These are phyloP conservation scores for Aspergillus aculeatus DNA, from an alignment of 2,329 filamentous ascomycete species.

Conservation along the genomic window DNA sequence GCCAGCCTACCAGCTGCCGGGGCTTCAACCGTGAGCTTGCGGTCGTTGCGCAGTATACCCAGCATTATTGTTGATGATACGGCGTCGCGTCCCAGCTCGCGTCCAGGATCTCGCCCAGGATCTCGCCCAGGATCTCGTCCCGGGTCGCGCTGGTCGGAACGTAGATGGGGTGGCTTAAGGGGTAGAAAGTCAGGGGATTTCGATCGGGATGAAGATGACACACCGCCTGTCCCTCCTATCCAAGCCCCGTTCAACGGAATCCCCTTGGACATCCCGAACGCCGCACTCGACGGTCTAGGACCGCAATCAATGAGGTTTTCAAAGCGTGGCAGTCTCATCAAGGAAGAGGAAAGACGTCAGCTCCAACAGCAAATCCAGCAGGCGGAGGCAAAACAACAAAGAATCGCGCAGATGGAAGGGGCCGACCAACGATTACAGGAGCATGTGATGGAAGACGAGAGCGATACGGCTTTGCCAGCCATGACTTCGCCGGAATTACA, in stretches of 20 bases:
- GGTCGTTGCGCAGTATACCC: constrained; percentile 38
- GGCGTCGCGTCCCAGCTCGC: constrained; percentile 33
- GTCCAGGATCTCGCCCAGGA: constrained; percentile 36
- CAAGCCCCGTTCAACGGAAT: constrained; percentile 49
- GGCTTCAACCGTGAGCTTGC: constrained; percentile 26
- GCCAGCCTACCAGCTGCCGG: constrained; percentile 23
- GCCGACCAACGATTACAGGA: constrained; percentile 10
- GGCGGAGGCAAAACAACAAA: constrained; percentile 13
- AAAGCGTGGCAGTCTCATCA: constrained; percentile 60
- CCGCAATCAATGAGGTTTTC: constrained; percentile 57
- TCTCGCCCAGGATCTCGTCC: constrained; percentile 37
- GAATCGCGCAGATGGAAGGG: constrained; percentile 9
- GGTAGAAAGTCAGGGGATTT: constrained; percentile 36
- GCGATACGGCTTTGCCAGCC: constrained; percentile 2
- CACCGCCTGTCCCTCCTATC: constrained; percentile 35
- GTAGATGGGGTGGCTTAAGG: constrained; percentile 42
- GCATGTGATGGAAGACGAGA: neutral
- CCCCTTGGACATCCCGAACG: constrained; percentile 56
- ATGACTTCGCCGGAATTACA: constrained; percentile 16
- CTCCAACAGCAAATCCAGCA: constrained; percentile 33
- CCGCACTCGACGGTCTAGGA: constrained; percentile 53
- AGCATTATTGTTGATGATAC: constrained; percentile 42
- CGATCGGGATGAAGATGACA: constrained; percentile 30
- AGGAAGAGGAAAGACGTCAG: constrained; percentile 43
- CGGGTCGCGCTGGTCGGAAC: constrained; percentile 45